Percentiles rank a stretch among this genome's conserved stretches.
Evolutionary conservation across 768 basidiomycete genomes (phyloP).

Genomic region (Phanerodontia chrysosporium): DNA sequence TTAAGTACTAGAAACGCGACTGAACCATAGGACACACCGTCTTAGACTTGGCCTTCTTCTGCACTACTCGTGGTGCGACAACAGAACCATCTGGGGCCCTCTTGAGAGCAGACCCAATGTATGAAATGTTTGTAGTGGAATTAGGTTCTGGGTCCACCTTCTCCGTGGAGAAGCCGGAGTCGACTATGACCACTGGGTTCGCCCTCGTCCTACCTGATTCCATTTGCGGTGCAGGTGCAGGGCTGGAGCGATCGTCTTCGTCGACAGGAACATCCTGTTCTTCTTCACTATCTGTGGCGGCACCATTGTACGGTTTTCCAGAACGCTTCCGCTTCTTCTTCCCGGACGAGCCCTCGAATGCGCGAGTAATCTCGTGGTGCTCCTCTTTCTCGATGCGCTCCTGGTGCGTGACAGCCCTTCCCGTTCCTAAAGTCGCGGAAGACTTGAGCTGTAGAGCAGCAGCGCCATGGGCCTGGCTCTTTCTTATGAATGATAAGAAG

Average conservation of each 20-base stretch:
- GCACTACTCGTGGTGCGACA: constrained; percentile 43
- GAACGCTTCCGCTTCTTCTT: constrained; percentile 34
- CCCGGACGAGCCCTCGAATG: constrained; percentile 48
- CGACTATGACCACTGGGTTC: constrained; percentile 22
- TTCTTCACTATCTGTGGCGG: constrained; percentile 19
- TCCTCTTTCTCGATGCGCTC: constrained; percentile 56
- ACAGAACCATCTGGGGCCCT: constrained; percentile 61
- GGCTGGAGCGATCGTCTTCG: neutral
- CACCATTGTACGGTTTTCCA: neutral
- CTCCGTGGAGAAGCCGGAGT: constrained; percentile 19
- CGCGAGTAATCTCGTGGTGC: constrained; percentile 52
- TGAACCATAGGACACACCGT: constrained; percentile 35
- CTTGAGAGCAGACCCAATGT: constrained; percentile 63
- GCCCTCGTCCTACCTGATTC: constrained; percentile 15
- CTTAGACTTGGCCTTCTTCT: constrained; percentile 37
- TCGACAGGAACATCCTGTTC: constrained; percentile 30
- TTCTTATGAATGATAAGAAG: constrained; percentile 37
- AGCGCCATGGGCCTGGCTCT: constrained; percentile 68
- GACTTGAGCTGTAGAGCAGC: constrained; percentile 62
- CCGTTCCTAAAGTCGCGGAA: constrained; percentile 81
- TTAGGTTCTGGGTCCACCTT: constrained; percentile 12
- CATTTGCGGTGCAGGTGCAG: neutral
- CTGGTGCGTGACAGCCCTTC: constrained; percentile 55
- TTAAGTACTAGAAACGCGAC: neutral
- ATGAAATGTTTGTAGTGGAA: constrained; percentile 17